Base-by-base conservation (phyloP, 257 asterid genomes). In the Penstemon eatonii region DNA sequence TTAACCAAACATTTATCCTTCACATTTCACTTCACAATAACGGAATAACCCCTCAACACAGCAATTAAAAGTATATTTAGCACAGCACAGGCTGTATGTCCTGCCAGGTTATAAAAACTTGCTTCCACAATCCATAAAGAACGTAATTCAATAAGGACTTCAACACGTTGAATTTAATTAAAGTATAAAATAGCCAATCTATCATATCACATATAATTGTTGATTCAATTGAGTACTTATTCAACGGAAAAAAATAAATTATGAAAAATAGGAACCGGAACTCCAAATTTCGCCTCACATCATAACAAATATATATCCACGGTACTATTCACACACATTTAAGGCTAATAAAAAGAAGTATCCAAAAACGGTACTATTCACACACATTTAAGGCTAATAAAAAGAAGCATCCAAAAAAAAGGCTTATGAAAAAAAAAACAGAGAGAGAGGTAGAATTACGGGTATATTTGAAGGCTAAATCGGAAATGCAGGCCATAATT, bases 391-490 rank as follows among this genome's bases (percentile, higher is more conserved):
- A 11, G 38, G 46, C 0, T 36, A 12, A 36, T 11, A n/a, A 4
- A 55, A 9, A 41, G 8, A 42, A 25, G 2, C 2, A 25, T 25
- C 18, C 1, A 9, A 45, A 56, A 15, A 7, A 7, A 59, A 15
- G 18, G 18, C 18, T 15, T 15, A 15, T 15, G 18, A 15, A 15
- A 12, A 51, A 11, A 33, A 11, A 0, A 9, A 52, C n/a, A 74
- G 38, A 56, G 56, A 46, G 36, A 73, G 55, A 18, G 55, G 49
- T 59, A 12, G 63, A 2, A 7, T 68, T 83, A 87, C 98, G 93
- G 9, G 95, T 84, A 69, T 76, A 91, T 84, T 89, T 94, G 82
- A 88, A 94, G 74, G 96, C 96, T 75, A 90, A 75, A 77, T 90
- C 92, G 41, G 96, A 87, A 67, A 94, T 44, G 57, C 96, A 94